phyloP scores from a whole-genome alignment of 2,329 filamentous ascomycete genomes.

The Penicillium sp. region DNA sequence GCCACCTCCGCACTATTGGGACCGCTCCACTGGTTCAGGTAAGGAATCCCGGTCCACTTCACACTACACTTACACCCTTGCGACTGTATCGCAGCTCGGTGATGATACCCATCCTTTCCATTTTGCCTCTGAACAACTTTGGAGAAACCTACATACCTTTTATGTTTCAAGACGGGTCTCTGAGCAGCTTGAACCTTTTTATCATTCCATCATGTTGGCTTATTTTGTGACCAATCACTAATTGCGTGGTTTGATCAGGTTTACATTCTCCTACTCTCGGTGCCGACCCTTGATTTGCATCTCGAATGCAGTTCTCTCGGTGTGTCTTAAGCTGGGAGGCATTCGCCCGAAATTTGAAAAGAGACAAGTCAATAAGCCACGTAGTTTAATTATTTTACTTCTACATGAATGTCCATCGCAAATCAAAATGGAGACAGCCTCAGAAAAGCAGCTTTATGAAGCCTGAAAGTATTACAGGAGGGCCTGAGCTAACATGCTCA shows the following conservation, averaged over 20 bases:
- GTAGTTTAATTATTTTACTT: no score
- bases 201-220: not conserved
- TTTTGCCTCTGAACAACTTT: constrained; percentile 12
- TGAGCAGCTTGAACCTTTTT: constrained; percentile 11
- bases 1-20: constrained; percentile 7
- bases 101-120: constrained; percentile 17
- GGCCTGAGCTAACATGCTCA: not conserved
- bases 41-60: not conserved
- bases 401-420: not conserved
- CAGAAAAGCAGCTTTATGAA: constrained; percentile 35
- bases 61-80: not conserved
- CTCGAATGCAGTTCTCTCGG: not conserved
- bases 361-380: no score
- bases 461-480: not conserved
- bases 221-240: not conserved
- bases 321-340: not conserved
- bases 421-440: constrained; percentile 28
- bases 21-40: constrained; percentile 14
- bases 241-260: not conserved
- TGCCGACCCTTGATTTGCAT: not conserved
- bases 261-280: not conserved
- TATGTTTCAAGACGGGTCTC: constrained; percentile 27
- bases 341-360: no score
- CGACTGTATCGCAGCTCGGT: constrained; percentile 6
- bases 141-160: constrained; percentile 18